These are phyloP conservation scores for Coemansia sp. DNA, from an alignment of 192 early-diverging fungal genomes.

Conservation along the genomic window DNA sequence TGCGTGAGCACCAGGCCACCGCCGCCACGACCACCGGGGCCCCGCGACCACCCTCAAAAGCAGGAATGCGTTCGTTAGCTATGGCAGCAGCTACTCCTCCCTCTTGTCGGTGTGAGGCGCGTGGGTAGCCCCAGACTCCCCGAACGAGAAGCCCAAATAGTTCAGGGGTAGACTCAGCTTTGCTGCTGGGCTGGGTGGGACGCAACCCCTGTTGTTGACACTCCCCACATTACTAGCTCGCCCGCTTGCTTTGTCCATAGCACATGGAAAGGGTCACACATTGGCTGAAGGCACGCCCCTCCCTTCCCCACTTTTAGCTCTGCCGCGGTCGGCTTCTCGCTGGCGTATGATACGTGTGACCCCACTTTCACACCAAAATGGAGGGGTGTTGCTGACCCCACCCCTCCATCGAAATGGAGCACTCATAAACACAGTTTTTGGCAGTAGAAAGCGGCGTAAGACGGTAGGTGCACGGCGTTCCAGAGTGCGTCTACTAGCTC, in stretches of 20 bases:
- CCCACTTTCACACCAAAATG: neutral
- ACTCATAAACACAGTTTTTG: neutral
- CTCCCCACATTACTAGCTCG: slow-evolving; percentile 1
- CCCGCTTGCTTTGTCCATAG: neutral
- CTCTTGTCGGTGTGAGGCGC: neutral
- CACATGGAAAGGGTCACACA: neutral
- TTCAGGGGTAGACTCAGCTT: neutral
- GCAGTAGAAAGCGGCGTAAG: neutral
- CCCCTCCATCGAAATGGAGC: neutral
- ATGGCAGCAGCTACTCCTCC: neutral
- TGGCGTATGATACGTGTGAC: neutral
- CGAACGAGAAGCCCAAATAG: neutral
- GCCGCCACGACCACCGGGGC: slow-evolving; percentile 2
- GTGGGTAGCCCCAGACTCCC: neutral
- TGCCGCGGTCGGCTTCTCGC: neutral
- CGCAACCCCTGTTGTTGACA: neutral
- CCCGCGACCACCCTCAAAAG: slow-evolving; percentile 3
- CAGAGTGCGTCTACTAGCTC: neutral
- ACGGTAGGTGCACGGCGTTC: neutral
- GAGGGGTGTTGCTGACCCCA: neutral
- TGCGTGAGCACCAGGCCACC: neutral
- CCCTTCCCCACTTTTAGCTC: neutral
- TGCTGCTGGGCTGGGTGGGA: neutral
- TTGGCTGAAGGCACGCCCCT: neutral
- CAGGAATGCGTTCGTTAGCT: neutral